phyloP scores from a whole-genome alignment of 208 protist genomes.

The Perkinsela sp. region DNA sequence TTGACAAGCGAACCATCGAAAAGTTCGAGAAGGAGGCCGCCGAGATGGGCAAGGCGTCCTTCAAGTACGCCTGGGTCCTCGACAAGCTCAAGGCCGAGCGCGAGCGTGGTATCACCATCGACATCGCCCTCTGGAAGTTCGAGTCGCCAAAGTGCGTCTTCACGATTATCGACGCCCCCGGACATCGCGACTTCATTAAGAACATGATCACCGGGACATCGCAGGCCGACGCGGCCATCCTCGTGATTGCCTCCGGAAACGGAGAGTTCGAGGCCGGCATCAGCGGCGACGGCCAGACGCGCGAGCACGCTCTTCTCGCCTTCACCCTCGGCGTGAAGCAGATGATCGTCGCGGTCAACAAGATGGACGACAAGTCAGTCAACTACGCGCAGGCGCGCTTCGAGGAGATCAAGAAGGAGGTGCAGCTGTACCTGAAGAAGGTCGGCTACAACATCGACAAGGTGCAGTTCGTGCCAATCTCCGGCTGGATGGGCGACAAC shows the following conservation, averaged over 20 bases:
- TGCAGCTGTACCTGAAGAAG: constrained; percentile 39
- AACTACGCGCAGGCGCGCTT: constrained; percentile 63
- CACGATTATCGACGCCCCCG: constrained; percentile 49
- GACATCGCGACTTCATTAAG: constrained; percentile 75
- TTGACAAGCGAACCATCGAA: constrained; percentile 57
- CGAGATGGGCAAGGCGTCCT: constrained; percentile 55
- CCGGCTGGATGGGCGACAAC: constrained; percentile 81
- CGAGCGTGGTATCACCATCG: constrained; percentile 70
- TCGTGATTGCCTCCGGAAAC: constrained; percentile 41
- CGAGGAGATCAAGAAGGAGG: constrained; percentile 46
- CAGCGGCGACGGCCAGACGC: constrained; percentile 63
- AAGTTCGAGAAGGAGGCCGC: constrained; percentile 49
- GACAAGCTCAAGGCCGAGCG: constrained; percentile 69
- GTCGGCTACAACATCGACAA: constrained; percentile 73
- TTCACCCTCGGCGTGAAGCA: constrained; percentile 59
- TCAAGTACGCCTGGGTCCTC: constrained; percentile 82
- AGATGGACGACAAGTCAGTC: constrained; percentile 51
- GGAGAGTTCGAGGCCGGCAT: constrained; percentile 76
- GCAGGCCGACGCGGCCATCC: constrained; percentile 56
- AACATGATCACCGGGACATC: constrained; percentile 72
- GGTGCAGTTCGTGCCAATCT: constrained; percentile 73
- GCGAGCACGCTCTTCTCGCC: constrained; percentile 61
- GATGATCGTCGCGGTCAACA: constrained; percentile 66
- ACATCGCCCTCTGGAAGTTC: constrained; percentile 67
- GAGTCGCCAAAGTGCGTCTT: constrained; percentile 52